Evolutionary conservation across 1,139 yeast species (phyloP), one percentile per base, ranked within the genome.

Genomic region (Diutina pseudorugosa): DNA sequence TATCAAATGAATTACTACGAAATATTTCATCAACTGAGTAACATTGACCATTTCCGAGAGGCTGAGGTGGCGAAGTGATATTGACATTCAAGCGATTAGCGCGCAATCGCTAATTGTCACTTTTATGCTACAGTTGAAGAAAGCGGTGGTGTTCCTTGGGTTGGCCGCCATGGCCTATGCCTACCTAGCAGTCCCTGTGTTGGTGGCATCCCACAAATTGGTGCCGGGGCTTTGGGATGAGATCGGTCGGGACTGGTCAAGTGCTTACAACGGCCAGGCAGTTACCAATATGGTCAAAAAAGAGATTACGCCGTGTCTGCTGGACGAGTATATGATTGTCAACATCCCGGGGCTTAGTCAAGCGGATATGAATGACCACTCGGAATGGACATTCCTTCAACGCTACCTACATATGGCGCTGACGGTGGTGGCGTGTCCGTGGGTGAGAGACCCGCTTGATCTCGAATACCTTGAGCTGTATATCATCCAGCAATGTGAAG

Each of bases 301-400:
- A 53, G 63, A 80, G 43, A 66, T 83, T 14, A 79, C 81, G 2
- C 72, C 75, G 47, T 89, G 96, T 61, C 69, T 82, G 1, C 79
- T 91, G 0, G 86, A 87, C 62, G 85, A 83, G 0, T 85, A 84
- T 59, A 60, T 89, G 2, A 65, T 88, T 16, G 71, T 87, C 0
- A 79, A 85, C 60, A 80, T 80, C 50, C 95, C 95, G 0, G 94
- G 94, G 0, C 64, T 88, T 53, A 65, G 65, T 1, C 67, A 75
- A 51, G 67, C 68, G n/a, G 95, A 88, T 64, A 70, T 88, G 55
- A 69, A 70, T 23, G 69, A 71, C 48, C 66, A 66, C 51, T 70
- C 72, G 3, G 65, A 71, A 25, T 85, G 87, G 77, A 73, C 71
- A 1, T 73, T 77, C 57, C 60, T 86, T 23, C 69, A 83, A 52